Conservation (phyloP, 176 grass and related monocot genomes). For the Bolboschoenus planiculmis region DNA sequence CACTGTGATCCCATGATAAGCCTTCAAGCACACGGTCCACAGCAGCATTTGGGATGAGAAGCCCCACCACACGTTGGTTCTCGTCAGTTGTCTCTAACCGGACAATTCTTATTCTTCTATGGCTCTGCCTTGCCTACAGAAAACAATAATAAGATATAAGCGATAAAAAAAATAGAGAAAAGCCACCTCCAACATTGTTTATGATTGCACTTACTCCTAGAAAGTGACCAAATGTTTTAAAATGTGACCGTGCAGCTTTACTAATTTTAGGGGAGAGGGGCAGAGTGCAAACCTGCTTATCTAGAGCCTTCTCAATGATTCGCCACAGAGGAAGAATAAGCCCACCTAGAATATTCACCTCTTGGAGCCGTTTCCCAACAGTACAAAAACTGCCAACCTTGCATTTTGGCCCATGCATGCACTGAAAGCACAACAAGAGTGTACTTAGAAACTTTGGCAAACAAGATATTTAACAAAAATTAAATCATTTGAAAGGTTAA, state of each 20-base stretch:
- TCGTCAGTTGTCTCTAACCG: conserved; percentile 74
- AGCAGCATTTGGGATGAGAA: conserved; percentile 83
- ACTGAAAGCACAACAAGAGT: conserved; percentile 54
- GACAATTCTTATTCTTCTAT: conserved; percentile 74
- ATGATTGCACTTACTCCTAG: neutral
- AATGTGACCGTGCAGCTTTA: neutral
- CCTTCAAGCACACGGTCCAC: conserved; percentile 90
- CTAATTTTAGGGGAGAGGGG: neutral
- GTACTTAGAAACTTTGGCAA: neutral
- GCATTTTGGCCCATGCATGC: conserved; percentile 98
- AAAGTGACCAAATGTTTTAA: neutral
- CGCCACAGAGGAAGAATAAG: conserved; percentile 97
- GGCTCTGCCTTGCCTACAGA: conserved; percentile 53
- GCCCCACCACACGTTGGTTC: conserved; percentile 54
- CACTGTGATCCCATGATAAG: conserved; percentile 31
- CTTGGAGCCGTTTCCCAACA: conserved; percentile 87
- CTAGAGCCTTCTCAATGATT: conserved; percentile 79
- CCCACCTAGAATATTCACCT: conserved; percentile 85
- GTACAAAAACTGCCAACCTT: conserved; percentile 91
- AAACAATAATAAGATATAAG: conserved; percentile 24
- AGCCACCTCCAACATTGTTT: no score
- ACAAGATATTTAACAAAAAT: neutral
- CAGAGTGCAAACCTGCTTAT: conserved; percentile 64
- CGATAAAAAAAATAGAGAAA: no score
- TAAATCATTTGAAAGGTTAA: neutral